Evolutionary conservation across 148 eudicot genomes (phyloP), one percentile per base, ranked within the genome.

Genomic region (Rhododendron henanense): DNA sequence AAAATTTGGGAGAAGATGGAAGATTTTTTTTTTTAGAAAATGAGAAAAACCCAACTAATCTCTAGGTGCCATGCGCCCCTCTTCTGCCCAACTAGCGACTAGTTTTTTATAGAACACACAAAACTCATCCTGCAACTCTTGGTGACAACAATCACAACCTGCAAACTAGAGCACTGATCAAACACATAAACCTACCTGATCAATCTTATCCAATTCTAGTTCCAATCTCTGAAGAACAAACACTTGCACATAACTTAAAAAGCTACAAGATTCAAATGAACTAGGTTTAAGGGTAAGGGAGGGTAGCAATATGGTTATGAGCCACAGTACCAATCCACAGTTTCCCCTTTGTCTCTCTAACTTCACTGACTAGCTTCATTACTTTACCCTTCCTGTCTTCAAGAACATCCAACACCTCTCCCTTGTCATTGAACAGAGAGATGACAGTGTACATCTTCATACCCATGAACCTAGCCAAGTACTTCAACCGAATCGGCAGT

Each of bases 271-370:
- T 67, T 67, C 14, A 67, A 67, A 67, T 67, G 74, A 67, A 10
- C 33, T 33, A 45, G 13, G 4, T 79, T 84, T n/a, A 85, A 88
- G 99, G 95, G 81, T 96, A 96, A 87, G 93, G 90, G 4, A 96
- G 83, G 8, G 94, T 95, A 41, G 99, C 99, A 90, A 96, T 95
- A 86, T 95, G 97, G 84, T 96, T 96, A 91, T 96, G 98, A 85
- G 99, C 99, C 90, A 95, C 99, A 59, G 99, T 96, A 13, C 99
- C 99, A 80, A 96, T 93, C 99, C 99, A 95, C 80, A 96, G 88
- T 87, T 92, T 95, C 45, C 99, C 99, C 75, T 96, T 85, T 19
- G 69, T 88, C 89, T 96, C 94, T 69, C 92, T 92, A 78, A 96
- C 99, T 87, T 96, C 99, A 89, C 99, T 96, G 31, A 95, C 95